A percentile compares a stretch with the other conserved stretches of the same genome.
Evolutionary conservation across 441 rosid species (phyloP).

Genomic region (Arabidopsis lyrata): DNA sequence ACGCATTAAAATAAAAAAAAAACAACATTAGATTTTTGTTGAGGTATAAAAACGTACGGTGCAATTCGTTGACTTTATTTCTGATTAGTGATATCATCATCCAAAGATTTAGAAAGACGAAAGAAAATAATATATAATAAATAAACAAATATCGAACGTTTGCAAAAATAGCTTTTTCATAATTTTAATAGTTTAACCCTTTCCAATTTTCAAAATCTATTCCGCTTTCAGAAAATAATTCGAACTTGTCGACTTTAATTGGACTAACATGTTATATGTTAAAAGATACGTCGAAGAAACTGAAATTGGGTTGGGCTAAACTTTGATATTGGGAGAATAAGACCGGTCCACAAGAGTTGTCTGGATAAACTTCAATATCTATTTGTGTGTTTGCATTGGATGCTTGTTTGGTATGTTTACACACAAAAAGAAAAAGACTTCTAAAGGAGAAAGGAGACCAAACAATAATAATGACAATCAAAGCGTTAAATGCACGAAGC

Average conservation of each 20-base stretch:
- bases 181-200: too few species aligned
- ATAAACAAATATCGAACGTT: too few species aligned
- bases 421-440: neutral
- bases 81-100: too few species aligned
- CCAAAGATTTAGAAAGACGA: too few species aligned
- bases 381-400: constrained; percentile 18
- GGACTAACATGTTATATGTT: neutral
- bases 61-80: too few species aligned
- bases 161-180: too few species aligned
- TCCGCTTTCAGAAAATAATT: neutral
- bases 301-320: constrained; percentile 18
- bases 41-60: too few species aligned
- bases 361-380: neutral
- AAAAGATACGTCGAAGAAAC: neutral
- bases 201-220: too few species aligned
- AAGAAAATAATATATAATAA: too few species aligned
- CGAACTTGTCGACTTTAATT: neutral
- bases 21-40: too few species aligned
- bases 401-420: constrained; percentile 15
- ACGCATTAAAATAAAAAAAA: too few species aligned
- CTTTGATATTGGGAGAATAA: constrained; percentile 2
- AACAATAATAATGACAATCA: constrained; percentile 34
- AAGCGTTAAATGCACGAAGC: constrained; percentile 40
- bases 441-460: neutral
- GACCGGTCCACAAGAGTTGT: neutral